phyloP scores from a whole-genome alignment of 169 alveolate genomes.

The Plasmodium yoelii region DNA sequence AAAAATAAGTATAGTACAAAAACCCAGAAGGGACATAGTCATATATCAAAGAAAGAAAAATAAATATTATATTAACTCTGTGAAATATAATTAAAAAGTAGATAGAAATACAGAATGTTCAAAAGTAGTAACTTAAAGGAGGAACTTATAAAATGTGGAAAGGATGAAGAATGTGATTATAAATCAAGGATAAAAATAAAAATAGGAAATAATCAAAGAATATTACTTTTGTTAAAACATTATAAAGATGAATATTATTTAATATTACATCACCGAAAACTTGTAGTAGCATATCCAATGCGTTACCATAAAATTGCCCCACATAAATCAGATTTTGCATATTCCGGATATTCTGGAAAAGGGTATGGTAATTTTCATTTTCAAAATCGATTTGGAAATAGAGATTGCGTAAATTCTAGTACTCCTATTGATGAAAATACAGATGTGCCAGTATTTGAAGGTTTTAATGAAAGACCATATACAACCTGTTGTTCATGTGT shows the following conservation, averaged over 20 bases:
- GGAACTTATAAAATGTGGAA: constrained; percentile 28
- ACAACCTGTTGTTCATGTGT: constrained; percentile 52
- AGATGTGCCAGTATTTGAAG: constrained; percentile 27
- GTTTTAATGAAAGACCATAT: constrained; percentile 30
- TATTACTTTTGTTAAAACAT: constrained; percentile 16
- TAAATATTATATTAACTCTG: no score
- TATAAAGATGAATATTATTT: constrained; percentile 55
- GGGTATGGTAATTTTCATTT: constrained; percentile 25
- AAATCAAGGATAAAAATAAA: constrained; percentile 47
- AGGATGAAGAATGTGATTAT: constrained; percentile 32
- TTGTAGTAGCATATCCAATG: constrained; percentile 65
- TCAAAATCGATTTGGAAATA: constrained; percentile 44
- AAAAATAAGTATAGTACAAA: no score
- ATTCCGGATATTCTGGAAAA: constrained; percentile 18
- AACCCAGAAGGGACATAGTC: no score
- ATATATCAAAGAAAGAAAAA: no score
- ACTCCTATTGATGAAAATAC: constrained; percentile 9
- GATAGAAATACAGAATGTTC: background rate
- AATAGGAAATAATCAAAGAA: constrained; percentile 57
- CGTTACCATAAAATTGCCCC: constrained; percentile 31
- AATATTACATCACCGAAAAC: constrained; percentile 32
- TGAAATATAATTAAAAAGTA: no score
- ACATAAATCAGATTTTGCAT: constrained; percentile 11
- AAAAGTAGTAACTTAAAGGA: background rate
- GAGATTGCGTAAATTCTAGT: constrained; percentile 11